Conservation (phyloP, 192 early-diverging fungal genomes). For the Ambispora gerdemannii region DNA sequence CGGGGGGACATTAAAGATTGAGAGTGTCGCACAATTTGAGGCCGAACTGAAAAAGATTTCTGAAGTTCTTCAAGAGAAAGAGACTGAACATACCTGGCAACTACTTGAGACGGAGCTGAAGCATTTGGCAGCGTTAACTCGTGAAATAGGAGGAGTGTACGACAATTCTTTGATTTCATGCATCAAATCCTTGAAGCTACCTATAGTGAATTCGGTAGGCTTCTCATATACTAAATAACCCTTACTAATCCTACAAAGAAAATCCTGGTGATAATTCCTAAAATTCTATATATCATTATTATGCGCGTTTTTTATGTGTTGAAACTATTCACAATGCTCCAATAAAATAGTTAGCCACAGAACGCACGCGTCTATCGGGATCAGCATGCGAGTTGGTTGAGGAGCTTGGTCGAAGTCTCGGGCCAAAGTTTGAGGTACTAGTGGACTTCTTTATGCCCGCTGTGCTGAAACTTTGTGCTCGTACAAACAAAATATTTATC, state of each 20-base stretch:
- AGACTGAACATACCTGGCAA: slow-evolving; percentile 71
- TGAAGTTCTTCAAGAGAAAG: slow-evolving; percentile 49
- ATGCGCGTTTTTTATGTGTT: neutral
- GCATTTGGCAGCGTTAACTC: slow-evolving; percentile 43
- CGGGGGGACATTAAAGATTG: too few relatives aligned
- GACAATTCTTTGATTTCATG: slow-evolving; percentile 41
- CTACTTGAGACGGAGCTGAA: slow-evolving; percentile 58
- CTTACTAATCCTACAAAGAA: neutral
- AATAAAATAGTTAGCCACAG: slow-evolving; percentile 62
- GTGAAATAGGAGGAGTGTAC: slow-evolving; percentile 40
- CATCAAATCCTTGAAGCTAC: slow-evolving; percentile 48
- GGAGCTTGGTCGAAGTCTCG: slow-evolving; percentile 56
- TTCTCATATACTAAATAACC: too few relatives aligned
- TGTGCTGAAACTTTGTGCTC: slow-evolving; percentile 61
- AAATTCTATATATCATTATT: neutral
- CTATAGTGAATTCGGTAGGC: slow-evolving; percentile 54
- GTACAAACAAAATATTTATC: slow-evolving; percentile 76
- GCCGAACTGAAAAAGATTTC: slow-evolving; percentile 38
- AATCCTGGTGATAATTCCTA: neutral
- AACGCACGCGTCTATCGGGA: slow-evolving; percentile 72
- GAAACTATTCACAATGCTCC: too few relatives aligned
- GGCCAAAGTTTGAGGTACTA: slow-evolving; percentile 58
- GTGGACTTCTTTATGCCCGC: slow-evolving; percentile 60
- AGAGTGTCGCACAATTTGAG: slow-evolving; percentile 35
- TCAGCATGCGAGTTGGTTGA: slow-evolving; percentile 65